phyloP scores from a whole-genome alignment of 257 asterid species.

The Thymus mandschuricus region DNA sequence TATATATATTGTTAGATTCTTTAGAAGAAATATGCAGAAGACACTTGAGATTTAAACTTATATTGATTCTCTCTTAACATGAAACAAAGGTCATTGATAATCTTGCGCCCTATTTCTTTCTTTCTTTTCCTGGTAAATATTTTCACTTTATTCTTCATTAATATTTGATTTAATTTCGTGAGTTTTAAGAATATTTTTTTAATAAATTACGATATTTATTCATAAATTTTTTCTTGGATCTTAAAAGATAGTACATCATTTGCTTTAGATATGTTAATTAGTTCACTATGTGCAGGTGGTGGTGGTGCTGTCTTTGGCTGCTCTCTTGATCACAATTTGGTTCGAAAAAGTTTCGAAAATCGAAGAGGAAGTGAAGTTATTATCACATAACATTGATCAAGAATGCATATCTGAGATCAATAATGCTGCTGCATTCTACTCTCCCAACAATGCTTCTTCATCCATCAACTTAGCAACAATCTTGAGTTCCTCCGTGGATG shows the following conservation, averaged over 20 bases:
- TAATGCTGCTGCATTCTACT: conserved; percentile 33
- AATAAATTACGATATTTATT: not conserved
- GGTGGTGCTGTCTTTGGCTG: conserved; percentile 45
- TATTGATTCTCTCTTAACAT: not conserved
- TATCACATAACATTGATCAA: conserved; percentile 30
- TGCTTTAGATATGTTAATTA: not conserved
- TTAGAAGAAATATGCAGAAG: not conserved
- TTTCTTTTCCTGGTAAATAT: conserved; percentile 45
- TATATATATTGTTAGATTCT: too few species aligned
- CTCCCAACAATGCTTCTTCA: conserved; percentile 43
- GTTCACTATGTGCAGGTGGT: conserved; percentile 38
- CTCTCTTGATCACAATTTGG: conserved; percentile 52
- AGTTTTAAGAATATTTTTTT: not conserved
- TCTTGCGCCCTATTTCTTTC: conserved; percentile 44
- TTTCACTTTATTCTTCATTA: not conserved
- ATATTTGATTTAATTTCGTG: not conserved
- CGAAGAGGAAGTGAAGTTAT: conserved; percentile 37
- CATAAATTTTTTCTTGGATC: not conserved
- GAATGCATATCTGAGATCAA: conserved; percentile 32
- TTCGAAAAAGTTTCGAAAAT: conserved; percentile 37
- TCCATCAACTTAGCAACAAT: conserved; percentile 38
- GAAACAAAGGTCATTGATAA: conserved; percentile 44
- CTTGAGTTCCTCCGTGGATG: conserved; percentile 34
- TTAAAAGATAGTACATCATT: not conserved
- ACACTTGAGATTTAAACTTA: not conserved